A percentile compares a stretch with the other conserved stretches of the same genome.
phyloP scores from a whole-genome alignment of 192 early-diverging fungal genomes.

The Entomortierella chlamydospora region DNA sequence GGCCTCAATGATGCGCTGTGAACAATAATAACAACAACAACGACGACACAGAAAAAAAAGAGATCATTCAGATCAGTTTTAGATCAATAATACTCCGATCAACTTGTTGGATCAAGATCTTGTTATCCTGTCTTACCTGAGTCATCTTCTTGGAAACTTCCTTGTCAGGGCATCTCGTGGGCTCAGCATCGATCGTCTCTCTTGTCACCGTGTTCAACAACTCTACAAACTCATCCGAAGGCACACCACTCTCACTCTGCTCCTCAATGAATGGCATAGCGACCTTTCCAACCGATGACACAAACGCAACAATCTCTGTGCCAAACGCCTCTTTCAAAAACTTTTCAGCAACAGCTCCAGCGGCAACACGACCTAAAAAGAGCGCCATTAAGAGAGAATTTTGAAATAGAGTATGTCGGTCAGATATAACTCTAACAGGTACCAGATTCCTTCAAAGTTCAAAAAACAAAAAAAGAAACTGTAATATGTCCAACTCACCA shows the following conservation, averaged over 20 bases:
- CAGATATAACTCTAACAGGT: too few relatives aligned
- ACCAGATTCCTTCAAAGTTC: background rate
- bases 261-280: constrained; percentile 75
- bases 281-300: constrained; percentile 86
- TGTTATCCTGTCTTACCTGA: constrained; percentile 63
- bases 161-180: constrained; percentile 91
- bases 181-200: constrained; percentile 81
- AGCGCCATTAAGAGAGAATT: background rate
- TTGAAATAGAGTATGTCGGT: too few relatives aligned
- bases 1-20: constrained; percentile 81
- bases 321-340: constrained; percentile 82
- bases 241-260: constrained; percentile 56
- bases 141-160: constrained; percentile 82
- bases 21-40: background rate
- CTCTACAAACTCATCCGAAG: constrained; percentile 68
- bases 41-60: background rate
- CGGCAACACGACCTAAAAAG: constrained; percentile 87
- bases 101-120: too few relatives aligned
- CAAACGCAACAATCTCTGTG: constrained; percentile 96
- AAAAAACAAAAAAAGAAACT: background rate
- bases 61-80: too few relatives aligned
- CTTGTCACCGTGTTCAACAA: constrained; percentile 77
- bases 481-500: constrained; percentile 55
- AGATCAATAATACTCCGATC: too few relatives aligned
- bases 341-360: constrained; percentile 98